These are phyloP conservation scores for Xylaria palmicola DNA, from an alignment of 495 filamentous ascomycete species.

Conservation along the genomic window DNA sequence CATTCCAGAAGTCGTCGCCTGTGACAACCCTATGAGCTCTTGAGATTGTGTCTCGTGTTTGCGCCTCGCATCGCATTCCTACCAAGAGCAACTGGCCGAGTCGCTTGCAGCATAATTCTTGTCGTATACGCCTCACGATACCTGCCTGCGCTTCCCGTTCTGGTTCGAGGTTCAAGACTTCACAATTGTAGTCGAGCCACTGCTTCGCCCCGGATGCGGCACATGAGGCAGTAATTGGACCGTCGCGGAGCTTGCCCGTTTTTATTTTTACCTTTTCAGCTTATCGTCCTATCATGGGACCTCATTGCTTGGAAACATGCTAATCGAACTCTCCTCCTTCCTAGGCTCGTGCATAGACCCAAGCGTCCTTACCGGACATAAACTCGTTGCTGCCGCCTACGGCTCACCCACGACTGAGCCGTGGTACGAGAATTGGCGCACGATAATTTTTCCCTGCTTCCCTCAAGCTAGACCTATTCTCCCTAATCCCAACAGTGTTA, in stretches of 20 bases:
- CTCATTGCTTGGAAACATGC: slow-evolving; percentile 28
- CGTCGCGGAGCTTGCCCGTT: too few relatives aligned
- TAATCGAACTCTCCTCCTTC: slow-evolving; percentile 26
- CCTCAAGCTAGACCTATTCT: slow-evolving; percentile 20
- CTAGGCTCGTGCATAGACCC: slow-evolving; percentile 25
- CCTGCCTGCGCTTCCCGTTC: neutral
- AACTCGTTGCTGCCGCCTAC: slow-evolving; percentile 13
- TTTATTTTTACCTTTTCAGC: neutral
- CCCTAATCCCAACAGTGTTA: slow-evolving; percentile 23
- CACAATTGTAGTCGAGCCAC: neutral
- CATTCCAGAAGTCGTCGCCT: slow-evolving; percentile 27
- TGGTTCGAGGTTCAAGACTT: neutral
- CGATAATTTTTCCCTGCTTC: slow-evolving; percentile 30
- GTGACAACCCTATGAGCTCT: slow-evolving; percentile 29
- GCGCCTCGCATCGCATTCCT: slow-evolving; percentile 29
- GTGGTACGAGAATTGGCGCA: slow-evolving; percentile 26
- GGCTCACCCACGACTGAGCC: slow-evolving; percentile 14
- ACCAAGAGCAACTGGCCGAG: slow-evolving; percentile 13
- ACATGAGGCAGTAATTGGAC: neutral
- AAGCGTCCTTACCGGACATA: slow-evolving; percentile 17
- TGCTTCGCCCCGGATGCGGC: slow-evolving; percentile 1
- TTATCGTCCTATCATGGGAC: slow-evolving; percentile 27
- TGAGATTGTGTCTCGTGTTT: slow-evolving; percentile 28
- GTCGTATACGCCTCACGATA: slow-evolving; percentile 20
- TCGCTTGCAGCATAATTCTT: slow-evolving; percentile 12